Percentiles rank a stretch among this genome's conserved stretches.
Conservation (phyloP, 2,329 filamentous ascomycete genomes). For the Colletotrichum chrysophilum region DNA sequence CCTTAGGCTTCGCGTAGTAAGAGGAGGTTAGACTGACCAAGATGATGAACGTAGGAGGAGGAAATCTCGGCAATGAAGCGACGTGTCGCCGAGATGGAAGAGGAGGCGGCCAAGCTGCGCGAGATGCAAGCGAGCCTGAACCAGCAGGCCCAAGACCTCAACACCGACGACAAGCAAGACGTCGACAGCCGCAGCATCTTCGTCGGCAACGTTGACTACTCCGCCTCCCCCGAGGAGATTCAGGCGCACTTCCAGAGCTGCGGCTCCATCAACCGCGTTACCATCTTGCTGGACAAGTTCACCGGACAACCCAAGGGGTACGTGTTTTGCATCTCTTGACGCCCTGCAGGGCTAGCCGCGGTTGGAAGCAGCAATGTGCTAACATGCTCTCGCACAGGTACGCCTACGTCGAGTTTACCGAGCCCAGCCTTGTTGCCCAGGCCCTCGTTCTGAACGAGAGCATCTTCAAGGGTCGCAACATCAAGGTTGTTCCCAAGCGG, state of each 20-base stretch:
- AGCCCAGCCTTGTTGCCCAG: slow-evolving; percentile 90
- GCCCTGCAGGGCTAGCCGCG: neutral
- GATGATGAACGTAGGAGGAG: slow-evolving; percentile 63
- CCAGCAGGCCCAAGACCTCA: slow-evolving; percentile 80
- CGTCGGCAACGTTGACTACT: slow-evolving; percentile 98
- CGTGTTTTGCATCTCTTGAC: slow-evolving; percentile 36
- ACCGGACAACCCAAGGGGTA: slow-evolving; percentile 99
- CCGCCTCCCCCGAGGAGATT: slow-evolving; percentile 95
- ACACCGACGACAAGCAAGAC: slow-evolving; percentile 82
- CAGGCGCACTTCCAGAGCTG: slow-evolving; percentile 98
- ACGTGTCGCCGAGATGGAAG: slow-evolving; percentile 88
- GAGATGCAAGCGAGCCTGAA: slow-evolving; percentile 90
- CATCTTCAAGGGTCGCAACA: slow-evolving; percentile 89
- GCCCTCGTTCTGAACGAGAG: slow-evolving; percentile 96
- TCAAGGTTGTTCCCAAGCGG: slow-evolving; percentile 94
- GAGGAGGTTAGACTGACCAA: slow-evolving; percentile 24
- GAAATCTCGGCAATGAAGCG: slow-evolving; percentile 89
- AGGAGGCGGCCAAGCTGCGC: slow-evolving; percentile 83
- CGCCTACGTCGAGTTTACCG: slow-evolving; percentile 97
- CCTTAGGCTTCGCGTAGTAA: slow-evolving; percentile 19
- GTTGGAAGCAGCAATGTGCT: neutral
- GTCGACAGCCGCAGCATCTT: slow-evolving; percentile 96
- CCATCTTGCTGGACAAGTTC: slow-evolving; percentile 97
- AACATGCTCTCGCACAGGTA: slow-evolving; percentile 65
- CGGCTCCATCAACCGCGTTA: slow-evolving; percentile 96